These are phyloP conservation scores for Penicillium janthinellum DNA, from an alignment of 2,329 filamentous ascomycete species.

Conservation along the genomic window DNA sequence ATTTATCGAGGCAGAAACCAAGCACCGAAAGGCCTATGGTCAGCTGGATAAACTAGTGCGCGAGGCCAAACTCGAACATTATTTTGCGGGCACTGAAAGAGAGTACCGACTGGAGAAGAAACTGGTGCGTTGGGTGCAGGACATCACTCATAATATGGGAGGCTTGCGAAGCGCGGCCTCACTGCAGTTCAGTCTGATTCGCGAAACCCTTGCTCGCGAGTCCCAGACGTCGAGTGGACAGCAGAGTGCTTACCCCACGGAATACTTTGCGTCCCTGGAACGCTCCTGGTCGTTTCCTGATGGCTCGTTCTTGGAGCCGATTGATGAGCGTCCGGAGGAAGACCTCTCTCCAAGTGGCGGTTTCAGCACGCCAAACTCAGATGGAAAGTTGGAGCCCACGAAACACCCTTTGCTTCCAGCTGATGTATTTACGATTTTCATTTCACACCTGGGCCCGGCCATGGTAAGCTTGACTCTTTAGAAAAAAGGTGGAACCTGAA, in stretches of 20 bases:
- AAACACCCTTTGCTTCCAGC: slow-evolving; percentile 54
- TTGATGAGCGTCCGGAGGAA: slow-evolving; percentile 65
- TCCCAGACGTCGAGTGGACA: slow-evolving; percentile 21
- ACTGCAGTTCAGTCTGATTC: slow-evolving; percentile 83
- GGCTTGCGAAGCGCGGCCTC: slow-evolving; percentile 85
- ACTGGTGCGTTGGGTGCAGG: slow-evolving; percentile 81
- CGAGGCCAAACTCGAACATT: slow-evolving; percentile 90
- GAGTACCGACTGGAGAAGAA: slow-evolving; percentile 77
- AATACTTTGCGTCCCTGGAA: slow-evolving; percentile 24
- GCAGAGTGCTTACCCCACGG: slow-evolving; percentile 9
- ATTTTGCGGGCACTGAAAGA: slow-evolving; percentile 74
- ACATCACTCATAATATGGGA: slow-evolving; percentile 83
- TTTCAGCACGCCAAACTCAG: slow-evolving; percentile 6
- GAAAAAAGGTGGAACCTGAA: not conserved
- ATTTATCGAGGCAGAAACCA: slow-evolving; percentile 63
- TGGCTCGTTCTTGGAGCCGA: slow-evolving; percentile 57
- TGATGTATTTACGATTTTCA: slow-evolving; percentile 91
- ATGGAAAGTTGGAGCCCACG: slow-evolving; percentile 16
- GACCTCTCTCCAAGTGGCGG: slow-evolving; percentile 32
- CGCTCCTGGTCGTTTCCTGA: slow-evolving; percentile 44
- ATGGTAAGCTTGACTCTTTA: slow-evolving; percentile 57
- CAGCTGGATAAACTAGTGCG: slow-evolving; percentile 74
- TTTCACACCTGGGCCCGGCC: slow-evolving; percentile 82
- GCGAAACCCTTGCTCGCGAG: slow-evolving; percentile 53
- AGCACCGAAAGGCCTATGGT: slow-evolving; percentile 68